Evolutionary conservation across 1,284 basidiomycete genomes (phyloP), one percentile per base, ranked within the genome.

Genomic region (Athelia psychrophila): DNA sequence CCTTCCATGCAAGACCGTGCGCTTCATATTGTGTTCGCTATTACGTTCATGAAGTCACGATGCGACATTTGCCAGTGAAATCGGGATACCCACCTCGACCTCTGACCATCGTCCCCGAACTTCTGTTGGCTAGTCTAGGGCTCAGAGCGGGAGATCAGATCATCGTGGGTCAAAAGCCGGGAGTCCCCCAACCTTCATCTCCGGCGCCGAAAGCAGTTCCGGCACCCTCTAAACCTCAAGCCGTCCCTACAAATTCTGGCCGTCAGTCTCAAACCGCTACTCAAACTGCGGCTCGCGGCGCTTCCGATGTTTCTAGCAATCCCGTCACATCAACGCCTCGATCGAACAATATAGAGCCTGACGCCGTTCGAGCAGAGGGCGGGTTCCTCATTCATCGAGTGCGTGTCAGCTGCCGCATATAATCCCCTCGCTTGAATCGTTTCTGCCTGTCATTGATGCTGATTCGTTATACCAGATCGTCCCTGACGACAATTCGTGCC

Each of bases 401-500:
- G 62, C 44, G 77, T 65, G 23, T 8, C 27, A n/a, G n/a, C 6
- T 42, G n/a, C 20, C n/a, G n/a, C n/a, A n/a, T n/a, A 42, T 42
- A 9, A n/a, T 18, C 6, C n/a, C 38, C n/a, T n/a, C 12, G 24
- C 13, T 23, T n/a, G n/a, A n/a, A n/a, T n/a, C n/a, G n/a, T n/a
- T n/a, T n/a, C n/a, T n/a, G n/a, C n/a, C n/a, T n/a, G n/a, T n/a
- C n/a, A n/a, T n/a, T n/a, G n/a, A n/a, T n/a, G n/a, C n/a, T n/a
- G n/a, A n/a, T n/a, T 35, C 33, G 52, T 13, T 54, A 5, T 20
- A 49, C 52, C 56, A 93, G 81, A 77, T 93, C 51, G 91, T 95
- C 9, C 93, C 93, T 13, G 93, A 96, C 63, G 93, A 95, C 69
- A 97, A 96, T 60, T 91, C 92, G 3, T 98, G 95, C 68, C 74